A percentile compares a stretch with the other conserved stretches of the same genome.
Conservation (phyloP, 306 rosid genomes). For the Ammopiptanthus mongolicus region DNA sequence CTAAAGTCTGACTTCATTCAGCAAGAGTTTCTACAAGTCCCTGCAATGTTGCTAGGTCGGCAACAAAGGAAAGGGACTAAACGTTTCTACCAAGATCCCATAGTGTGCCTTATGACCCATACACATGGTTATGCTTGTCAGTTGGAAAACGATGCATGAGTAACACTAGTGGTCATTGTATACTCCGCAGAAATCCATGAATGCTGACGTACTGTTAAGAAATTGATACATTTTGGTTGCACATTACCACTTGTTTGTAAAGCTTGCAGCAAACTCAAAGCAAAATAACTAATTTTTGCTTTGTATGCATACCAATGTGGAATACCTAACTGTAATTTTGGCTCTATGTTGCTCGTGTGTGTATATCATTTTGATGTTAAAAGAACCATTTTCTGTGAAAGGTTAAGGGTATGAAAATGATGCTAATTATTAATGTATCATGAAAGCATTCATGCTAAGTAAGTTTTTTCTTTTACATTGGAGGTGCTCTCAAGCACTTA, state of each 20-base stretch:
- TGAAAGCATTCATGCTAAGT: no score
- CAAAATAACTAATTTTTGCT: background rate
- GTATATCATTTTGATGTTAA: no score
- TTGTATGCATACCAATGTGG: no score
- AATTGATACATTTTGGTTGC: background rate
- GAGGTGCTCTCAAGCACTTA: no score
- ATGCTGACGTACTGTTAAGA: no score
- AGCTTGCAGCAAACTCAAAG: background rate
- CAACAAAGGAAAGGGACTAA: slow-evolving; percentile 30
- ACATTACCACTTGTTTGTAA: background rate
- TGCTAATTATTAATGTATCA: no score
- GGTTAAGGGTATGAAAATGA: no score
- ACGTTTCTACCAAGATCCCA: slow-evolving; percentile 6
- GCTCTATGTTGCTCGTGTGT: no score
- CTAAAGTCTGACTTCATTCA: background rate
- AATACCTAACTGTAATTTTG: no score
- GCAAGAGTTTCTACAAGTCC: slow-evolving; percentile 20
- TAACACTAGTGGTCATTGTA: slow-evolving; percentile 2
- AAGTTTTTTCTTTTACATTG: no score
- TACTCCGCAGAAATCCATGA: background rate
- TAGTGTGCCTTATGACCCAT: background rate
- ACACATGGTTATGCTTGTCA: slow-evolving; percentile 15
- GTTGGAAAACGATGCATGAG: slow-evolving; percentile 25
- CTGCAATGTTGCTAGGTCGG: no score
- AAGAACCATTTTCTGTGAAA: no score